These are phyloP conservation scores for Smithsoniella earleae DNA, from an alignment of 163 green algal genomes.

Conservation along the genomic window DNA sequence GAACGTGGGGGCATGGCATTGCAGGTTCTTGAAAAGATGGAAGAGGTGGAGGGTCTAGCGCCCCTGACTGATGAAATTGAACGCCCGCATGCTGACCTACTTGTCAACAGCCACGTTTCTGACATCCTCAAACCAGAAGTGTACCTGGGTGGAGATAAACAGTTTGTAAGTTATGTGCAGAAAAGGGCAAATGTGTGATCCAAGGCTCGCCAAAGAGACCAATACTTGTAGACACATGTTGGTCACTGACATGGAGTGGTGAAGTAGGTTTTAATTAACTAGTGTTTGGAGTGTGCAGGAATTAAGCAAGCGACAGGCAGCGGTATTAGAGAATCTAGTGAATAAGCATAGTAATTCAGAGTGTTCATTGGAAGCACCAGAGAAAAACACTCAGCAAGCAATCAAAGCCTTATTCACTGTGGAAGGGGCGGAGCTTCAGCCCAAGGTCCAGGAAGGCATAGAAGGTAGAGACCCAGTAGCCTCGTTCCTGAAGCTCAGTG, in stretches of 20 bases:
- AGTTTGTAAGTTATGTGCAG: not conserved
- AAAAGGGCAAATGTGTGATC: not conserved
- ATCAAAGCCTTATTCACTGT: not conserved
- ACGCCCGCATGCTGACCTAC: not conserved
- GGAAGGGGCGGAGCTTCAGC: too few relatives aligned
- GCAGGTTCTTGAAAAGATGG: slow-evolving; percentile 6
- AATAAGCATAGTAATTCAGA: slow-evolving; percentile 5
- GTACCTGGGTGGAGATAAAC: not conserved
- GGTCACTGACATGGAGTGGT: not conserved
- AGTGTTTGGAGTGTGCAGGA: slow-evolving; percentile 9
- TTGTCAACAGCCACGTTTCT: not conserved
- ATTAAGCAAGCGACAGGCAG: slow-evolving; percentile 5
- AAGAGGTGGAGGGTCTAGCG: not conserved
- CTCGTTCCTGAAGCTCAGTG: too few relatives aligned
- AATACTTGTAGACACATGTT: not conserved
- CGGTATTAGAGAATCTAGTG: not conserved
- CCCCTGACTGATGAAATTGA: not conserved
- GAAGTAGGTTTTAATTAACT: not conserved
- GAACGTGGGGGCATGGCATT: not conserved
- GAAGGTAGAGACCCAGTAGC: too few relatives aligned
- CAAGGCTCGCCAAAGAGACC: not conserved
- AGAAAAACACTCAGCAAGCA: slow-evolving; percentile 8
- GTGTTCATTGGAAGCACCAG: too few relatives aligned
- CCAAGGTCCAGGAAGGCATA: too few relatives aligned
- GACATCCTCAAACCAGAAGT: slow-evolving; percentile 3